Evolutionary conservation across 148 eudicot species (phyloP), one percentile per base, ranked within the genome.

Genomic region (Tetragonia tetragonoides): DNA sequence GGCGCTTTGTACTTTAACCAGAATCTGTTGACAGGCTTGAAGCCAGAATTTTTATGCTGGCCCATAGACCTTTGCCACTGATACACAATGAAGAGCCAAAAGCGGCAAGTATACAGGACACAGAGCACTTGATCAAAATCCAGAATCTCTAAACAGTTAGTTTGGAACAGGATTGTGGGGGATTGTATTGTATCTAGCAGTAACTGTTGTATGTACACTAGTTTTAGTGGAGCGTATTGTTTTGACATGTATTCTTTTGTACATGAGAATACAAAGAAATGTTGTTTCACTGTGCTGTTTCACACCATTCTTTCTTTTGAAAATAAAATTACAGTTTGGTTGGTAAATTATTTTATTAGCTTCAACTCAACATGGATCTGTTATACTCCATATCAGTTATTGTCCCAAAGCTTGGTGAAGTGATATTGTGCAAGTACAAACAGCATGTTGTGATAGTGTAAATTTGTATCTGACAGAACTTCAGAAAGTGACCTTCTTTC

Each of bases 191-290:
- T 74, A 78, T 63, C 61, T 23, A 56, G 28, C 67, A 49, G 40
- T 56, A 24, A 69, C 75, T 71, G 75, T 69, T 78, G 80, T 82
- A 74, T 74, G 79, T 78, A 78, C 66, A 82, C 72, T 80, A 83
- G 53, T 68, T 68, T 41, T 67, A 49, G 77, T 28, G 40, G 65
- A 53, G 9, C 41, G 46, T 44, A 66, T 60, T 78, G 40, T 62
- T 81, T 75, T 79, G 79, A 72, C 72, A 73, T 70, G 76, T 78
- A 82, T 75, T 79, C 70, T 77, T 78, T 72, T 83, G 81, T 83
- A 83, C 63, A 73, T 80, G 41, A 28, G 76, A n/a, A 69, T 70
- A 47, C 72, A 62, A 78, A 41, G 53, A 53, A 70, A 70, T 70
- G 73, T 73, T 76, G 68, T 42, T 81, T 79, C 63, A 59, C 68